Percentiles rank a stretch among this genome's conserved stretches.
Conservation (phyloP, 2,329 filamentous ascomycete species). For the Talaromyces pinophilus region DNA sequence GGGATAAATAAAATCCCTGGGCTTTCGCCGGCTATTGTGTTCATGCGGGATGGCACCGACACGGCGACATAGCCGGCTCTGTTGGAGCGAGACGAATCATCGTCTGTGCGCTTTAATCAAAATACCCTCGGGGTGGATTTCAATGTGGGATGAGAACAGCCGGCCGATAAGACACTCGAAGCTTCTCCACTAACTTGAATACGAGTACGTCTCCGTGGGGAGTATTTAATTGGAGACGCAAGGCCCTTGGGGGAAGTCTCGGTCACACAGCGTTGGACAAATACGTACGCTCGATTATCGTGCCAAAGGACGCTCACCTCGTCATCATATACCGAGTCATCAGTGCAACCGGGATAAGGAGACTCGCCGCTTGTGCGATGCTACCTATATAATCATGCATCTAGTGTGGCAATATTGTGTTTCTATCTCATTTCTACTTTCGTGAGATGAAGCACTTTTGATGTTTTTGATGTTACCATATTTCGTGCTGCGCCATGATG, state of each 20-base stretch:
- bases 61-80: constrained; percentile 7
- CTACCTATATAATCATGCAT: neutral
- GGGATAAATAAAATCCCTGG: constrained; percentile 12
- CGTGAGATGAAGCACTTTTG: neutral
- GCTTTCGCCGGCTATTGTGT: constrained; percentile 7
- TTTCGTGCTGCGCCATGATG: constrained; percentile 1
- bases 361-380: neutral
- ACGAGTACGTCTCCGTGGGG: constrained; percentile 1
- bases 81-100: constrained; percentile 1
- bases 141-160: neutral
- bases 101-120: constrained; percentile 11
- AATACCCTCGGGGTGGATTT: neutral
- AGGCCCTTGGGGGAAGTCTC: neutral
- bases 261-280: neutral
- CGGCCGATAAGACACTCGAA: neutral
- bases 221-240: neutral
- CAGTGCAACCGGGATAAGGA: neutral
- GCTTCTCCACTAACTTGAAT: constrained; percentile 8
- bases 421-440: neutral
- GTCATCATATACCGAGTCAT: neutral
- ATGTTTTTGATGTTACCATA: neutral
- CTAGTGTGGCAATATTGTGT: neutral
- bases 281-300: neutral
- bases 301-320: neutral
- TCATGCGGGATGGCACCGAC: constrained; percentile 8